Conservation (phyloP, 2,329 filamentous ascomycete genomes). For the Microsporum audouinii region DNA sequence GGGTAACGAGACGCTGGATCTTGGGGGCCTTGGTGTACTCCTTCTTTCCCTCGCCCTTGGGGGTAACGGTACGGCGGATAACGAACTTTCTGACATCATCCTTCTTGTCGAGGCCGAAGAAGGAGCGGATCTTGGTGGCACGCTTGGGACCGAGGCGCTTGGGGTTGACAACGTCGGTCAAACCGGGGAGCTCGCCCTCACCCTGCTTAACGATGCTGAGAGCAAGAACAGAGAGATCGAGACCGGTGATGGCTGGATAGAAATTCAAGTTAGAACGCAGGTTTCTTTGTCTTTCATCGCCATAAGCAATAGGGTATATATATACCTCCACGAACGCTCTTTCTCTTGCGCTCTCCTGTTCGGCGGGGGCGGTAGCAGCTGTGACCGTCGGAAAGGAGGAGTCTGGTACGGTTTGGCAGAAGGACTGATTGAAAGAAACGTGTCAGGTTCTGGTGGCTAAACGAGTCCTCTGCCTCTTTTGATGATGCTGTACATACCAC, state of each 20-base stretch:
- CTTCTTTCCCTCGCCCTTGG: slow-evolving; percentile 95
- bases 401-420: slow-evolving; percentile 95
- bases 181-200: slow-evolving; percentile 81
- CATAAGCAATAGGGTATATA: slow-evolving; percentile 5
- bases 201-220: slow-evolving; percentile 97
- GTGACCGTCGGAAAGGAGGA: slow-evolving; percentile 92
- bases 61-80: slow-evolving; percentile 94
- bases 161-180: slow-evolving; percentile 96
- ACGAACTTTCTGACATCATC: slow-evolving; percentile 99
- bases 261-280: slow-evolving; percentile 4
- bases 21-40: slow-evolving; percentile 99
- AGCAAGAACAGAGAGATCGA: slow-evolving; percentile 89
- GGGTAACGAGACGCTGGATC: slow-evolving; percentile 99
- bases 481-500: slow-evolving; percentile 40
- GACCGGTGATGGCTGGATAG: slow-evolving; percentile 73
- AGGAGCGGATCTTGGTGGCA: slow-evolving; percentile 98
- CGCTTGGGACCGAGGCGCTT: slow-evolving; percentile 99
- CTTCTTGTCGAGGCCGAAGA: slow-evolving; percentile 99
- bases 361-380: slow-evolving; percentile 97
- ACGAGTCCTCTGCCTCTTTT: slow-evolving; percentile 4
- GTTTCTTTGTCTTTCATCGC: neutral
- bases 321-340: slow-evolving; percentile 74
- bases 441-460: slow-evolving; percentile 1
- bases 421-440: slow-evolving; percentile 42
- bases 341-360: slow-evolving; percentile 97